Conservation (phyloP, 2,329 filamentous ascomycete species). For the Penicillium sumatraense region DNA sequence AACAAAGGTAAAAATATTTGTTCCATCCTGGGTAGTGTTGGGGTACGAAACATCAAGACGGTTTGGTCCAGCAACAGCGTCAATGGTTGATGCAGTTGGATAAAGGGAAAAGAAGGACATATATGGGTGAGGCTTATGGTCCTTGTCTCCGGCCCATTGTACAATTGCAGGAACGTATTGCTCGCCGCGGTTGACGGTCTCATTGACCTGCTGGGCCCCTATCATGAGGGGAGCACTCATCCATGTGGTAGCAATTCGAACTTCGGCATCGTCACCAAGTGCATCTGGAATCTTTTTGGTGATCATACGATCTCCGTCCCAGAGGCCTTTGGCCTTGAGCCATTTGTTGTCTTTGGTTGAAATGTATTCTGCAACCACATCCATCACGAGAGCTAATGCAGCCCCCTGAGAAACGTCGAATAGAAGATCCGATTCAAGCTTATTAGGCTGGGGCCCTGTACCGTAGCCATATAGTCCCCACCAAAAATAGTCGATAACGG, state of each 20-base stretch:
- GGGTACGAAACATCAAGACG: conserved; percentile 45
- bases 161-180: conserved; percentile 54
- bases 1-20: conserved; percentile 46
- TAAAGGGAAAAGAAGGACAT: conserved; percentile 48
- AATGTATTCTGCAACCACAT: conserved; percentile 35
- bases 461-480: conserved; percentile 51
- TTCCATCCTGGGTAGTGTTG: conserved; percentile 46
- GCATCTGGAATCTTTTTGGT: conserved; percentile 43
- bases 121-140: conserved; percentile 46
- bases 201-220: conserved; percentile 44
- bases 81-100: conserved; percentile 49
- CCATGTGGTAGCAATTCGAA: conserved; percentile 47
- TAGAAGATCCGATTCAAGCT: conserved; percentile 46
- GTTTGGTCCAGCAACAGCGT: conserved; percentile 43
- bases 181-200: conserved; percentile 43
- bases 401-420: conserved; percentile 50
- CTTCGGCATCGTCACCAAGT: conserved; percentile 31
- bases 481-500: conserved; percentile 48
- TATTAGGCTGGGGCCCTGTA: conserved; percentile 43
- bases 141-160: conserved; percentile 51
- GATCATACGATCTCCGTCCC: conserved; percentile 42
- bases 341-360: conserved; percentile 28
- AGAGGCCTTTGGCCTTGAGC: conserved; percentile 37
- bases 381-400: conserved; percentile 46
- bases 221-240: conserved; percentile 50